Conservation (phyloP, 169 alveolate genomes). For the Cryptosporidium tyzzeri region DNA sequence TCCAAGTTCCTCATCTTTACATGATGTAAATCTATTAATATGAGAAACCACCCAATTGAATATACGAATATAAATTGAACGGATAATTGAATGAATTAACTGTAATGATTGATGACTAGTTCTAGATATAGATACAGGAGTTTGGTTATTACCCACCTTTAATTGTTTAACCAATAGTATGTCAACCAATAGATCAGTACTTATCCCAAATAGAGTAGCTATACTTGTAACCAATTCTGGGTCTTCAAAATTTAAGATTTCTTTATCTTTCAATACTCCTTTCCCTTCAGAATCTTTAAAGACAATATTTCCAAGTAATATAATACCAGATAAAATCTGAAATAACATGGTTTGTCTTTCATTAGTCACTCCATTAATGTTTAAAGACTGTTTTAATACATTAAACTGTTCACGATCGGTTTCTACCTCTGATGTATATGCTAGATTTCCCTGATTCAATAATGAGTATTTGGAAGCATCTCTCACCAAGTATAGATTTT, state of each 20-base stretch:
- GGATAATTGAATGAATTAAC: conserved; percentile 45
- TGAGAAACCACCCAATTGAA: conserved; percentile 71
- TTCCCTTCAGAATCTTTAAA: conserved; percentile 77
- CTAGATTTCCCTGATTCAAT: conserved; percentile 79
- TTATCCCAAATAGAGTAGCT: conserved; percentile 30
- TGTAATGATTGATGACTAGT: conserved; percentile 65
- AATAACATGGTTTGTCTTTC: conserved; percentile 80
- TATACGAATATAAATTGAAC: conserved; percentile 53
- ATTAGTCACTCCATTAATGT: conserved; percentile 81
- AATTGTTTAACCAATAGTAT: conserved; percentile 40
- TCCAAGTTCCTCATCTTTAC: conserved; percentile 12
- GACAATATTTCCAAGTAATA: conserved; percentile 87
- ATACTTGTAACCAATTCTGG: conserved; percentile 11
- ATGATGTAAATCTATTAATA: conserved; percentile 54
- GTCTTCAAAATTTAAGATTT: conserved; percentile 24
- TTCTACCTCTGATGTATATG: conserved; percentile 81
- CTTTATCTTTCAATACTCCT: conserved; percentile 4
- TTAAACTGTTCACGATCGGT: conserved; percentile 82
- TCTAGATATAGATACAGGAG: conserved; percentile 43
- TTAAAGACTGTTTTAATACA: conserved; percentile 83
- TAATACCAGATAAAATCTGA: conserved; percentile 80
- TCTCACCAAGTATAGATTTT: conserved; percentile 41
- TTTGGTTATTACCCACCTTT: conserved; percentile 55
- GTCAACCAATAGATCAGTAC: conserved; percentile 14
- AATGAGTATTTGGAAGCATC: conserved; percentile 36